A percentile compares a stretch with the other conserved stretches of the same genome.
Evolutionary conservation across 208 protist genomes (phyloP).

Genomic region (Trypanosomatidae sp.): DNA sequence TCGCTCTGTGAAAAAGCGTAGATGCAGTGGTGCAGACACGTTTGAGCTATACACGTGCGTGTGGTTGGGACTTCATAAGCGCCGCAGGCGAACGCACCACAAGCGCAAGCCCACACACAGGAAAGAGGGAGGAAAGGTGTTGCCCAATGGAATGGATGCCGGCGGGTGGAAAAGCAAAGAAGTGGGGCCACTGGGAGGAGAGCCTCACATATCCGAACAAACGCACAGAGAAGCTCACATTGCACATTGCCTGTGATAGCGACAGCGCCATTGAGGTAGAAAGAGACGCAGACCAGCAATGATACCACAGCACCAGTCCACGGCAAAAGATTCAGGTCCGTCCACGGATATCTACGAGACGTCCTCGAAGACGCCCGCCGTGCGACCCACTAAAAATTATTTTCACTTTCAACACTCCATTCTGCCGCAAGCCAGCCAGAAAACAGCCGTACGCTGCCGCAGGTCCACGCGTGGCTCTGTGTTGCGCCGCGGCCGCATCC

Average conservation of each 20-base stretch:
- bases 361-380: neutral
- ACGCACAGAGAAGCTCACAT: neutral
- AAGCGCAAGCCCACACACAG: neutral
- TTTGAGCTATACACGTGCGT: neutral
- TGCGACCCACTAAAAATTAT: neutral
- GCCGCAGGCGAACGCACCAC: neutral
- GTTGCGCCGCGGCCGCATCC: neutral
- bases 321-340: neutral
- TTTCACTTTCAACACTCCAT: neutral
- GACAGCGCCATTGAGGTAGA: neutral
- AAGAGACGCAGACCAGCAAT: neutral
- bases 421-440: neutral
- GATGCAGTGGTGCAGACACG: neutral
- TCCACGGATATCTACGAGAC: neutral
- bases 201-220: neutral
- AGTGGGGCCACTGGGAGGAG: neutral
- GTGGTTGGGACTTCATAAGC: neutral
- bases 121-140: neutral
- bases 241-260: neutral
- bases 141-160: neutral
- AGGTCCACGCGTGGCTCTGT: neutral
- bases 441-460: neutral
- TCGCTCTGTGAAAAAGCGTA: neutral
- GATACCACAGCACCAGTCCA: neutral
- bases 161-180: neutral